Conservation (phyloP, 2,329 filamentous ascomycete species). For the Pseudogymnoascus sp. region DNA sequence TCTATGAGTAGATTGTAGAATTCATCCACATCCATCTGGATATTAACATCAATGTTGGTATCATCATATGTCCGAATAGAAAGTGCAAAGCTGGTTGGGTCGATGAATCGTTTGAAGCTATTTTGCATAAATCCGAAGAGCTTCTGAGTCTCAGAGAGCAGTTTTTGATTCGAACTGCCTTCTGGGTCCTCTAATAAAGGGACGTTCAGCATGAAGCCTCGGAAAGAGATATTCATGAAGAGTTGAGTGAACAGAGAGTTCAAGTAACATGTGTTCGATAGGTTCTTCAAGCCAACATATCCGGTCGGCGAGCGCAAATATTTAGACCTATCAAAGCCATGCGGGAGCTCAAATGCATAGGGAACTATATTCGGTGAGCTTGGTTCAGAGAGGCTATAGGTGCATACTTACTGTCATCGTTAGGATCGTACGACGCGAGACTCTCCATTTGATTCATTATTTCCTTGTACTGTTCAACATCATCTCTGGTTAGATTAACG, state of each 20-base stretch:
- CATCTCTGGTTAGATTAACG: slow-evolving; percentile 44
- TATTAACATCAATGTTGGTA: slow-evolving; percentile 70
- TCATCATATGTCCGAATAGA: slow-evolving; percentile 79
- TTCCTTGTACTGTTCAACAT: slow-evolving; percentile 38
- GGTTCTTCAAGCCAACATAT: slow-evolving; percentile 82
- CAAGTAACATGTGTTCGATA: slow-evolving; percentile 94
- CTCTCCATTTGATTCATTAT: slow-evolving; percentile 43
- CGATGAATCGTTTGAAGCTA: slow-evolving; percentile 62
- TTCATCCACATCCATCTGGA: slow-evolving; percentile 97
- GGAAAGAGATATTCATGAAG: slow-evolving; percentile 89
- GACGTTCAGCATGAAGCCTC: slow-evolving; percentile 69
- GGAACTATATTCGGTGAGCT: slow-evolving; percentile 32
- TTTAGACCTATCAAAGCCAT: slow-evolving; percentile 54
- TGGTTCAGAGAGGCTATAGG: neutral
- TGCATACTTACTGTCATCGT: slow-evolving; percentile 32
- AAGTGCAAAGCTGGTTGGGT: slow-evolving; percentile 62
- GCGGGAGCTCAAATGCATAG: slow-evolving; percentile 53
- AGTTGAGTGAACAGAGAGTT: slow-evolving; percentile 92
- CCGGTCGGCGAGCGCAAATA: slow-evolving; percentile 68
- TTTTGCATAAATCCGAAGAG: slow-evolving; percentile 84
- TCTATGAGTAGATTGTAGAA: slow-evolving; percentile 95
- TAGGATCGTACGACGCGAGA: slow-evolving; percentile 40
- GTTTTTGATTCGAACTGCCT: slow-evolving; percentile 46
- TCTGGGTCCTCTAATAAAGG: slow-evolving; percentile 33
- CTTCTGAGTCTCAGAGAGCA: slow-evolving; percentile 69